phyloP scores from a whole-genome alignment of 345 rosid species.

The Conringia planisiliqua region DNA sequence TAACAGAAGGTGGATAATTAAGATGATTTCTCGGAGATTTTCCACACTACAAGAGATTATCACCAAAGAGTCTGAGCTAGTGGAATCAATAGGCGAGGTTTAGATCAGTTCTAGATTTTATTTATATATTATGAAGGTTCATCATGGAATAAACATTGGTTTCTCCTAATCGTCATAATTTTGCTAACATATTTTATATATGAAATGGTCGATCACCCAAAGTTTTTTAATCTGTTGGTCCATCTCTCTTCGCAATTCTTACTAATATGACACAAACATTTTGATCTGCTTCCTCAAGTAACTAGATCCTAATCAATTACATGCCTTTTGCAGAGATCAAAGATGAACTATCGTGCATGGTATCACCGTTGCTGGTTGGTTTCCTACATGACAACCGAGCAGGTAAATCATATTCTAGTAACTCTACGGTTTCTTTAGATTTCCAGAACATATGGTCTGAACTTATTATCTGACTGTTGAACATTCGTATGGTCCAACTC shows the following conservation, averaged over 20 bases:
- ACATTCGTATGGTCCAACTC: background rate
- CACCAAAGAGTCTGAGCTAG: conserved; percentile 78
- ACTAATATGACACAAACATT: background rate
- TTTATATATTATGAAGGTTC: conserved; percentile 48
- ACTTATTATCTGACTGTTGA: background rate
- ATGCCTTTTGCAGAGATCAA: conserved; percentile 60
- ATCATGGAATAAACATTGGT: conserved; percentile 15
- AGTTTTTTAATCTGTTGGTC: background rate
- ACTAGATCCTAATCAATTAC: background rate
- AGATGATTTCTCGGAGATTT: conserved; percentile 51
- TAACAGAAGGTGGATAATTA: conserved; percentile 88
- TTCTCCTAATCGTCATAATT: conserved; percentile 5
- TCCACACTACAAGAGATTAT: conserved; percentile 49
- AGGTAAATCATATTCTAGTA: conserved; percentile 45
- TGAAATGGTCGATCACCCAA: background rate
- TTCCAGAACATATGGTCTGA: background rate
- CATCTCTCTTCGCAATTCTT: background rate
- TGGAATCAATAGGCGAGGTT: conserved; percentile 89
- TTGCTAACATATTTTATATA: background rate
- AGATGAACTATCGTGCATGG: conserved; percentile 99
- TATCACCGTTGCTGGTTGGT: conserved; percentile 98
- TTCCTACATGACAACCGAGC: conserved; percentile 67
- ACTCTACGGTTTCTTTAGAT: background rate
- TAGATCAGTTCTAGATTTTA: conserved; percentile 47
- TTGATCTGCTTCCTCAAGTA: background rate